Percentiles rank a stretch among this genome's conserved stretches.
Conservation (phyloP, 192 early-diverging fungal genomes). For the Coemansia asiatica region DNA sequence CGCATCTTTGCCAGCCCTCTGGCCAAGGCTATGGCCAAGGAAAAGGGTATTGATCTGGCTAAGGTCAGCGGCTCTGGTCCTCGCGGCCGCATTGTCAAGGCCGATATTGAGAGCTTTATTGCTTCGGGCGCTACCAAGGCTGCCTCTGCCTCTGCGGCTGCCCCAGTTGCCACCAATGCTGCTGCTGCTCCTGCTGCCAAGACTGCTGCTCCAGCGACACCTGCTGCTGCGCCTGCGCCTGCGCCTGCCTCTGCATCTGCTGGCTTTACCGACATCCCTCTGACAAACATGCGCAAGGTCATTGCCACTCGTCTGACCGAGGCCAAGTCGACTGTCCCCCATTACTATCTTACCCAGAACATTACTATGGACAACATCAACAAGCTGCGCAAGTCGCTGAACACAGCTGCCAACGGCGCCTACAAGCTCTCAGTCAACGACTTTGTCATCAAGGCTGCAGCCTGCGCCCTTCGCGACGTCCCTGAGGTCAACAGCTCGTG, state of each 20-base stretch:
- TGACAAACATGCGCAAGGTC: conserved; percentile 78
- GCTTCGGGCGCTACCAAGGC: conserved; percentile 28
- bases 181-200: conserved; percentile 10
- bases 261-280: conserved; percentile 71
- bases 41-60: conserved; percentile 76
- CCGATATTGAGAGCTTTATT: conserved; percentile 75
- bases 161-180: conserved; percentile 28
- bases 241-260: conserved; percentile 25
- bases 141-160: conserved; percentile 36
- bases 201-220: conserved; percentile 12
- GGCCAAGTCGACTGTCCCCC: conserved; percentile 73
- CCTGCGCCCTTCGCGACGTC: conserved; percentile 83
- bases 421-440: conserved; percentile 99
- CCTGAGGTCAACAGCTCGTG: conserved; percentile 87
- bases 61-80: conserved; percentile 86
- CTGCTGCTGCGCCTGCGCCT: conserved; percentile 56
- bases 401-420: conserved; percentile 77
- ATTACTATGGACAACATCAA: conserved; percentile 86
- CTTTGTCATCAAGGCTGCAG: conserved; percentile 95
- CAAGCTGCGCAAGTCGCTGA: conserved; percentile 86
- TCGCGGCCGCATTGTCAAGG: conserved; percentile 85
- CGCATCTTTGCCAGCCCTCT: conserved; percentile 83
- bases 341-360: conserved; percentile 81
- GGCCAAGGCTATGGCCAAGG: conserved; percentile 83
- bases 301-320: conserved; percentile 76